phyloP scores from a whole-genome alignment of 2,329 filamentous ascomycete genomes.

The Curvularia lunata region DNA sequence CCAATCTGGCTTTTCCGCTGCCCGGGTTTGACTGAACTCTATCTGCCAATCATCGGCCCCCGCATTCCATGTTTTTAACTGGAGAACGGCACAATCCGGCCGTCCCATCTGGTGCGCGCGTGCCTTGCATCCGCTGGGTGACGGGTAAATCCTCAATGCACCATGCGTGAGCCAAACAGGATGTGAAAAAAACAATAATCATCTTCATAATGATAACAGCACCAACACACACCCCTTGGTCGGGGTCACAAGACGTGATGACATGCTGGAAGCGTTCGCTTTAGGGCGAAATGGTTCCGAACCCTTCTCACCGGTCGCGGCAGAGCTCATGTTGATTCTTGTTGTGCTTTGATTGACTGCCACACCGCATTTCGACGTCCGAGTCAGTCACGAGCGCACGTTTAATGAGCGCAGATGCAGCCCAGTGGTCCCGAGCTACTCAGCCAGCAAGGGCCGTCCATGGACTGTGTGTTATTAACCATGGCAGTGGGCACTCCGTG shows the following conservation, averaged over 20 bases:
- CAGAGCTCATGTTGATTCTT: conserved; percentile 34
- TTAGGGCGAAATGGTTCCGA: conserved; percentile 24
- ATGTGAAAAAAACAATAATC: not conserved
- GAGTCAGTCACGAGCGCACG: conserved; percentile 32
- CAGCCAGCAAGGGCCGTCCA: conserved; percentile 17
- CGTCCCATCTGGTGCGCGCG: conserved; percentile 23
- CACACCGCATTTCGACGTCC: conserved; percentile 40
- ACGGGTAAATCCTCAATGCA: conserved; percentile 43
- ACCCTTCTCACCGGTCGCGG: conserved; percentile 30
- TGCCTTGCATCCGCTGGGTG: conserved; percentile 42
- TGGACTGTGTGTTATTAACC: conserved; percentile 6
- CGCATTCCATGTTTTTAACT: conserved; percentile 16
- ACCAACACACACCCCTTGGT: conserved; percentile 16
- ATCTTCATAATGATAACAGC: too few species aligned
- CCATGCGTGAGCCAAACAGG: conserved; percentile 25
- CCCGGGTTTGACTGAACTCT: conserved; percentile 28
- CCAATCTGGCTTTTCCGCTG: conserved; percentile 29
- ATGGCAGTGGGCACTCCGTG: conserved; percentile 1
- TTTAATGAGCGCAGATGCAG: conserved; percentile 30
- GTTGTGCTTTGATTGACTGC: conserved; percentile 46
- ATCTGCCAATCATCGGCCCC: conserved; percentile 33
- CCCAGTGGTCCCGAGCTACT: conserved; percentile 22
- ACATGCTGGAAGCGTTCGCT: conserved; percentile 26
- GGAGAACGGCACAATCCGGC: conserved; percentile 11
- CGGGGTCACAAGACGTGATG: conserved; percentile 43